Evolutionary conservation across 306 rosid species (phyloP).

Genomic region (Pyrus bretschneideri): DNA sequence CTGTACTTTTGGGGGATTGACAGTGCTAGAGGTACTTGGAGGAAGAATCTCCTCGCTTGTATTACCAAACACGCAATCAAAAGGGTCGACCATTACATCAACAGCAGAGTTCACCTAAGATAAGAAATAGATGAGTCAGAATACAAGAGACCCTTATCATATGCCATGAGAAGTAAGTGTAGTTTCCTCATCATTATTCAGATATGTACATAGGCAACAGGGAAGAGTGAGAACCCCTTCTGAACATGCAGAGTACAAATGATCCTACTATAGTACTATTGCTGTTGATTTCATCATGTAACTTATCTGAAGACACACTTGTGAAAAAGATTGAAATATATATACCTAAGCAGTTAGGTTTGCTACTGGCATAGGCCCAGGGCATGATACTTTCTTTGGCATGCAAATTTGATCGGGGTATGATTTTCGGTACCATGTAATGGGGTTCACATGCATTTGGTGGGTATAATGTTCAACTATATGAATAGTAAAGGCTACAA

Average conservation of each 20-base stretch:
- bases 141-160: neutral
- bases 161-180: neutral
- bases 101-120: constrained; percentile 32
- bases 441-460: too few relatives aligned
- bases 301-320: neutral
- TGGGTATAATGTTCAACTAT: neutral
- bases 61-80: constrained; percentile 60
- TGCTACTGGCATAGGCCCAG: neutral
- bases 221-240: neutral
- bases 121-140: neutral
- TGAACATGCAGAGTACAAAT: neutral
- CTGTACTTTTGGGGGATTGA: constrained; percentile 26
- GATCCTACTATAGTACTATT: neutral
- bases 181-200: neutral
- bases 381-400: neutral
- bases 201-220: neutral
- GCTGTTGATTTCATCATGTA: neutral
- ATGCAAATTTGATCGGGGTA: neutral
- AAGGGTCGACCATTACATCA: constrained; percentile 46
- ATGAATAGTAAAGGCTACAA: too few relatives aligned
- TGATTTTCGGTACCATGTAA: neutral
- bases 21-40: constrained; percentile 19
- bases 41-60: constrained; percentile 43
- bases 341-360: neutral
- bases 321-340: neutral